Evolutionary conservation across 805 yeast species (phyloP).

Genomic region (Cyberlindnera maclurae): DNA sequence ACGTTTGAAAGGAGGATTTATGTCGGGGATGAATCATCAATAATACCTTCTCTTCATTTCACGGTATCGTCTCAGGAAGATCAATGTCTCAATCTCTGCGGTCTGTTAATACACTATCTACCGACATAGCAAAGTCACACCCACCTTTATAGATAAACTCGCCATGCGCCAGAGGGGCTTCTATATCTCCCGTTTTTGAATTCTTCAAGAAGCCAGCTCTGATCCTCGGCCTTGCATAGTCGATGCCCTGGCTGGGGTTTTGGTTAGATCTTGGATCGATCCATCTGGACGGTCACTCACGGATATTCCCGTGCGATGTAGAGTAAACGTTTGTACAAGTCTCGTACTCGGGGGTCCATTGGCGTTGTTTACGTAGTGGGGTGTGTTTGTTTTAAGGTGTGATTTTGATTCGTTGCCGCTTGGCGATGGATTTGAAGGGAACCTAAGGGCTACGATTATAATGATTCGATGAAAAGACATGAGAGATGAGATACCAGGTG

Average conservation of each 20-base stretch:
- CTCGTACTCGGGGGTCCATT: slow-evolving; percentile 18
- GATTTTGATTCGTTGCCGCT: too few relatives aligned
- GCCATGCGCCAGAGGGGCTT: slow-evolving; percentile 13
- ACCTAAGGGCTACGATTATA: not conserved
- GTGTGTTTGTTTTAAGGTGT: too few relatives aligned
- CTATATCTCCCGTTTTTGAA: slow-evolving; percentile 3
- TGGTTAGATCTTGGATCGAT: not conserved
- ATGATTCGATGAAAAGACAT: not conserved
- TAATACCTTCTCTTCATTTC: slow-evolving; percentile 17
- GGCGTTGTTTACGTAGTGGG: too few relatives aligned
- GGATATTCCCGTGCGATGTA: slow-evolving; percentile 18
- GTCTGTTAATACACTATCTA: slow-evolving; percentile 1
- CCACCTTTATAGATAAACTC: slow-evolving; percentile 17
- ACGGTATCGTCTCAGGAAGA: slow-evolving; percentile 17
- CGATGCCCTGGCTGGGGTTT: slow-evolving; percentile 13
- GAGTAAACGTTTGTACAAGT: slow-evolving; percentile 12
- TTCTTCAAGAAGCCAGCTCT: slow-evolving; percentile 12
- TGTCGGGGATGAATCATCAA: not conserved
- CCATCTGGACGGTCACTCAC: slow-evolving; percentile 6
- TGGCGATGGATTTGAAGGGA: too few relatives aligned
- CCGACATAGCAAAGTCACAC: not conserved
- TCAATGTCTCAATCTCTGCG: slow-evolving; percentile 16
- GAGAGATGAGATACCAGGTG: too few relatives aligned
- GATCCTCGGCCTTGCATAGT: slow-evolving; percentile 9
- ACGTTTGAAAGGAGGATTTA: too few relatives aligned